Conservation (phyloP, 164 flowering plant species). For the Cinnamomum chago region DNA sequence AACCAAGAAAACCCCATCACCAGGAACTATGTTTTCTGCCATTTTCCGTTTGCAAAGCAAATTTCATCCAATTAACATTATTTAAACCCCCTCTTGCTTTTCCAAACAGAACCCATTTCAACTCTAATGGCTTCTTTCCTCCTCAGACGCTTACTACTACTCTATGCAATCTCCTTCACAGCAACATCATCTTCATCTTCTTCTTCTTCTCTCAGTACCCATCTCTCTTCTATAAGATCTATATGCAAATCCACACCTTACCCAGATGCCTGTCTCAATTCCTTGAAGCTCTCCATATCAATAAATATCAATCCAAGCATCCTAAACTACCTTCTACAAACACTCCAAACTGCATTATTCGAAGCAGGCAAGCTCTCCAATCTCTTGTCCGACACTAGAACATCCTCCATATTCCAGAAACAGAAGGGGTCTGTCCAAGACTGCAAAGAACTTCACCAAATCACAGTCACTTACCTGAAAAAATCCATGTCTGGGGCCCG, state of each 20-base stretch:
- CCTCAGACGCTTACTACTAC: constrained; percentile 1
- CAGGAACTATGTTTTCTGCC: neutral
- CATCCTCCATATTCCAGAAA: constrained; percentile 40
- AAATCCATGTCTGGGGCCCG: constrained; percentile 43
- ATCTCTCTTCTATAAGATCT: constrained; percentile 31
- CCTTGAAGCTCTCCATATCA: constrained; percentile 67
- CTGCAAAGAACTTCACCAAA: constrained; percentile 76
- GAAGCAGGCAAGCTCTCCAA: constrained; percentile 45
- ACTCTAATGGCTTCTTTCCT: constrained; percentile 20
- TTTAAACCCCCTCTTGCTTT: neutral
- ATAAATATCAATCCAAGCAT: constrained; percentile 58
- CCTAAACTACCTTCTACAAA: constrained; percentile 41
- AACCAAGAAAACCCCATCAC: neutral
- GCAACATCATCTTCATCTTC: constrained; percentile 11
- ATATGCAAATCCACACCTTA: constrained; percentile 73
- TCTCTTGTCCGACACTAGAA: constrained; percentile 24
- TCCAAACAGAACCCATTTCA: neutral
- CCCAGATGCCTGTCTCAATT: constrained; percentile 60
- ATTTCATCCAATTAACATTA: neutral
- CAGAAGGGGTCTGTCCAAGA: constrained; percentile 74
- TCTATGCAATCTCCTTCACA: constrained; percentile 6
- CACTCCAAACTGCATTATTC: constrained; percentile 58
- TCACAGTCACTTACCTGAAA: constrained; percentile 44
- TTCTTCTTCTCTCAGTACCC: constrained; percentile 15
- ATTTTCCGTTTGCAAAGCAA: neutral